A percentile compares a stretch with the other conserved stretches of the same genome.
These are phyloP conservation scores for Apium graveolens DNA, from an alignment of 129 eudicot species.

Conservation along the genomic window DNA sequence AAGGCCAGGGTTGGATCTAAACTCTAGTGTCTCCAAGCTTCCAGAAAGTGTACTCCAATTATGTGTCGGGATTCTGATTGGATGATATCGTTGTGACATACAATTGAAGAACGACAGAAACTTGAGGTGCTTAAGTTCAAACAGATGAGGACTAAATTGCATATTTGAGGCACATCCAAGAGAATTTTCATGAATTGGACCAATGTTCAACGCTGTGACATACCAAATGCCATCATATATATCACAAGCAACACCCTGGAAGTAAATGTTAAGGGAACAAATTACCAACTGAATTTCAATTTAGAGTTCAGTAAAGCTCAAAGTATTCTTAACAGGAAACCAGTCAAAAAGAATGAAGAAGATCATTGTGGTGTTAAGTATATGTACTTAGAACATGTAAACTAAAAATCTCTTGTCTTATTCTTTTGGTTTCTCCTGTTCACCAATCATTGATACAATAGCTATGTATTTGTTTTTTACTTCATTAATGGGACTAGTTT, in stretches of 20 bases:
- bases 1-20: slow-evolving; percentile 33
- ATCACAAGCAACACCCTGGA: slow-evolving; percentile 47
- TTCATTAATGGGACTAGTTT: neutral
- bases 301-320: neutral
- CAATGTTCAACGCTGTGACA: slow-evolving; percentile 28
- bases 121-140: slow-evolving; percentile 25
- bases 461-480: neutral
- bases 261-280: neutral
- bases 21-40: slow-evolving; percentile 31
- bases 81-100: slow-evolving; percentile 6
- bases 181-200: slow-evolving; percentile 37
- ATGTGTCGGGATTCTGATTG: slow-evolving; percentile 17
- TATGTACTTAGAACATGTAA: neutral
- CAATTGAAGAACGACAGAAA: slow-evolving; percentile 29
- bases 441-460: neutral
- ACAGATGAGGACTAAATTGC: slow-evolving; percentile 26
- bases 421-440: neutral
- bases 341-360: neutral
- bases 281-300: neutral
- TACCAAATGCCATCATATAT: slow-evolving; percentile 40
- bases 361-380: neutral
- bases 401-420: neutral
- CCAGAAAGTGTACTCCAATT: slow-evolving; percentile 20
- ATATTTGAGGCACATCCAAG: slow-evolving; percentile 27
- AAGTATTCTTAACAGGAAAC: neutral